Base-by-base conservation (phyloP, 495 filamentous ascomycete genomes). In the Aspergillus cavernicola region DNA sequence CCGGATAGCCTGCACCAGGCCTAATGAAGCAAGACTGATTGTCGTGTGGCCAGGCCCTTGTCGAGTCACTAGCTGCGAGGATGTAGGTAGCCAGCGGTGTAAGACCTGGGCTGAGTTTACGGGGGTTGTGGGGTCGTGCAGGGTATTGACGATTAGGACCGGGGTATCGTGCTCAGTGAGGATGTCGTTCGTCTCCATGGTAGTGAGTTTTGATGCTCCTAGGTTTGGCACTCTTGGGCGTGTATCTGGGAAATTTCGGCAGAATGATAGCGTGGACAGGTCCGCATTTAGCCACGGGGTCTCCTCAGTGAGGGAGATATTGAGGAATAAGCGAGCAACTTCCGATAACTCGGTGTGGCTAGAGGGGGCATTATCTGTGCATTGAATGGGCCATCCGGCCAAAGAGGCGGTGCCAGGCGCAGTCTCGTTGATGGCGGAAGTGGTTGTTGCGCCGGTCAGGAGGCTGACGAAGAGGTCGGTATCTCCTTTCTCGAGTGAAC, bases 21-120 rank as follows among this genome's bases (percentile, higher is more conserved):
- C 50, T 20, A 52, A 10, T 3, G 36, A 42, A 1, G 38, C 50
- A 12, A 52, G 38, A 19, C 38, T 44, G 7, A 52, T 43, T 18
- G 50, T 52, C n/a, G 50, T 52, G 26, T 52, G 50, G 3, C 50
- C 50, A 1, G 50, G 50, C 4, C 50, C 50, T n/a, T 28, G 39
- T 2, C 50, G 0, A 0, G 29, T 35, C 6, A 43, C 38, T 10
- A 52, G 38, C 39, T 52, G 50, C 28, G 50, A 52, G 0, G 50
- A 33, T 2, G 38, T 52, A 2, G 26, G 26, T 0, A 52, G 39
- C 50, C 50, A 52, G 11, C 28, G 7, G 18, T 52, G 50, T 18
- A 52, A 28, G 1, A 4, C 8, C 24, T 35, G 16, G 3, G 50
- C 50, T 4, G 36, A 42, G 11, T 8, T 15, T 2, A 44, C 28